Conservation (phyloP, 768 basidiomycete species). For the Tricholoma terreum region DNA sequence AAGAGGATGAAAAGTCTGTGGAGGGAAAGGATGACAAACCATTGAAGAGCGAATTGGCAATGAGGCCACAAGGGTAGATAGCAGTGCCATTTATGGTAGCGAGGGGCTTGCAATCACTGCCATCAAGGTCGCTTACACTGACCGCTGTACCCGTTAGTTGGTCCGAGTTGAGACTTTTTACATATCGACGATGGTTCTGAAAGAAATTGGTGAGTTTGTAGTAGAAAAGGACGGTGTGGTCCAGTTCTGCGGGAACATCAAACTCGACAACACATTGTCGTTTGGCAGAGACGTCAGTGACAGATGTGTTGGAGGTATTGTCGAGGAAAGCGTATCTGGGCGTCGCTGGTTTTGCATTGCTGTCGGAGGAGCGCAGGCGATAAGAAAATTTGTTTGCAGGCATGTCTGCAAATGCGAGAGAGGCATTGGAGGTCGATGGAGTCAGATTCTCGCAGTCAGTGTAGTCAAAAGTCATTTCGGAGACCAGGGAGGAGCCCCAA, state of each 20-base stretch:
- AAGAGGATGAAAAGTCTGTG: constrained; percentile 1
- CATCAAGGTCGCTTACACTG: constrained; percentile 44
- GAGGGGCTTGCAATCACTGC: constrained; percentile 87
- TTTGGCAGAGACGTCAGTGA: constrained; percentile 40
- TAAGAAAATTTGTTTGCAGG: constrained; percentile 68
- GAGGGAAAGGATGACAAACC: constrained; percentile 44
- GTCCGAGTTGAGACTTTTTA: constrained; percentile 81
- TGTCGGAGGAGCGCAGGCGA: constrained; percentile 53
- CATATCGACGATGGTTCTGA: constrained; percentile 98
- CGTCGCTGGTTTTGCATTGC: constrained; percentile 47
- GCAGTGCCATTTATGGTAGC: constrained; percentile 51
- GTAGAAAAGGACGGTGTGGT: constrained; percentile 81
- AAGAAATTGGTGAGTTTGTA: constrained; percentile 97
- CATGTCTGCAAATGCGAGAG: constrained; percentile 46
- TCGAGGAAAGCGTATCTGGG: constrained; percentile 80
- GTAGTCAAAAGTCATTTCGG: constrained; percentile 94
- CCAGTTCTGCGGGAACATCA: constrained; percentile 73
- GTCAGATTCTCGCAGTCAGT: constrained; percentile 79
- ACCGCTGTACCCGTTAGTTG: constrained; percentile 79
- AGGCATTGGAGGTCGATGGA: constrained; percentile 35
- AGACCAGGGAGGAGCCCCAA: constrained; percentile 82
- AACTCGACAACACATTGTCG: constrained; percentile 79
- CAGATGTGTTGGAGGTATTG: constrained; percentile 42
- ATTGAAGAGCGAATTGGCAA: constrained; percentile 97
- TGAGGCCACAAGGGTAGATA: constrained; percentile 94